Base-by-base conservation (phyloP, 2,329 filamentous ascomycete species). In the Fusarium torulosum region DNA sequence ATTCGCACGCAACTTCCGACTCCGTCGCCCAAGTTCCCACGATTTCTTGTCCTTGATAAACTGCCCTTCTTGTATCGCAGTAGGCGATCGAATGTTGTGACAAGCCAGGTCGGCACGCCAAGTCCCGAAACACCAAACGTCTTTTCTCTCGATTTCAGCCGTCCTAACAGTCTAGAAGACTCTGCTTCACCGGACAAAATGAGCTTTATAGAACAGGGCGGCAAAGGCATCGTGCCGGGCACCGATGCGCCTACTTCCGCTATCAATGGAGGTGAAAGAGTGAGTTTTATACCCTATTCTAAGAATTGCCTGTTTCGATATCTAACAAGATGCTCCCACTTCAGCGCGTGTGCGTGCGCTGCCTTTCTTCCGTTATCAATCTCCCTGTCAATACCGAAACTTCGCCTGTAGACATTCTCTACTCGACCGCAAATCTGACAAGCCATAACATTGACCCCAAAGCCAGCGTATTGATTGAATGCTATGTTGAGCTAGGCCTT, bases 201-300 rank as follows among this genome's bases (percentile, higher is more conserved):
- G 78, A 75, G 72, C 52, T 78, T 78, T 47, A 84, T 84, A 57
- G 79, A 82, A 60, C 75, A 75, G n/a, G 82, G 82, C 25, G 82
- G 81, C 14, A 80, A 75, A 66, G 82, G 82, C 58, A 79, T 83
- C 57, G 80, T 83, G 7, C 81, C 82, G 38, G 82, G 83, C 51
- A 89, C 85, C 42, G 93, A 96, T 81, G 92, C 92, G 21, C 94
- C 94, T 2, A 83, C 90, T 11, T 94, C 93, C 53, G 92, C 92
- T 15, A 90, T 91, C 59, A 96, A 96, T 79, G 87, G 91, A 63
- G 90, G 90, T 44, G 91, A 94, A 74, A 85, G 93, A 71, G 90
- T 91, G 79, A 83, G 88, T 9, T 82, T 31, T 19, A 23, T 13
- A n/a, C 17, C 33, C 33, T 20, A 17, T 45, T 25, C 33, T 29